Percentiles rank a stretch among this genome's conserved stretches.
These are phyloP conservation scores for Gracilariopsis chorda DNA, from an alignment of 23 red algal genomes.

Conservation along the genomic window DNA sequence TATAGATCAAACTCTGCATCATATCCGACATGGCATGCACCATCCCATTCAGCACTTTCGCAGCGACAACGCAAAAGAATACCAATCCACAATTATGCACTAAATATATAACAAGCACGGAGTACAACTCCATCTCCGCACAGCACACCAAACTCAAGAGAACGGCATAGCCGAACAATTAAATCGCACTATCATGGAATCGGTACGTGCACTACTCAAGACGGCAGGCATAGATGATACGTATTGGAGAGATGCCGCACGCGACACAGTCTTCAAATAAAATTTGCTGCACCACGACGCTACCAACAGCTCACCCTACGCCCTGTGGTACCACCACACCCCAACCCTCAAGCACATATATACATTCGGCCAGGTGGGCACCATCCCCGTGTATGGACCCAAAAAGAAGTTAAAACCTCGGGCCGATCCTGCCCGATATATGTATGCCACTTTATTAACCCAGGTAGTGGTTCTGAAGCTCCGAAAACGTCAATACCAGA, in stretches of 20 bases:
- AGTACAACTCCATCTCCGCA: not conserved
- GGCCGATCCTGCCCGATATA: no score
- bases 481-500: not conserved
- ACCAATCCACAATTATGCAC: not conserved
- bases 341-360: not conserved
- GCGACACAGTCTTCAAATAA: no score
- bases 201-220: not conserved
- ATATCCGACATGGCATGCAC: not conserved
- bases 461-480: no score
- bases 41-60: not conserved
- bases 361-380: not conserved
- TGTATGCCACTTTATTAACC: no score
- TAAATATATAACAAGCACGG: not conserved
- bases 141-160: not conserved
- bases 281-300: not conserved
- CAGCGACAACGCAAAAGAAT: conserved; percentile 10
- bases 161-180: conserved; percentile 17
- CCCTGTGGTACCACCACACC: not conserved
- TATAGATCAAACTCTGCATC: not conserved
- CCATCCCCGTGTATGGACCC: not conserved
- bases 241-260: not conserved
- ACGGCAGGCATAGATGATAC: not conserved
- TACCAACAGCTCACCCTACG: not conserved
- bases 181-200: conserved; percentile 6
- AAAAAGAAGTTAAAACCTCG: not conserved